Evolutionary conservation across 176 grass and related monocot genomes (phyloP).

Genomic region (Oryza rufipogon): DNA sequence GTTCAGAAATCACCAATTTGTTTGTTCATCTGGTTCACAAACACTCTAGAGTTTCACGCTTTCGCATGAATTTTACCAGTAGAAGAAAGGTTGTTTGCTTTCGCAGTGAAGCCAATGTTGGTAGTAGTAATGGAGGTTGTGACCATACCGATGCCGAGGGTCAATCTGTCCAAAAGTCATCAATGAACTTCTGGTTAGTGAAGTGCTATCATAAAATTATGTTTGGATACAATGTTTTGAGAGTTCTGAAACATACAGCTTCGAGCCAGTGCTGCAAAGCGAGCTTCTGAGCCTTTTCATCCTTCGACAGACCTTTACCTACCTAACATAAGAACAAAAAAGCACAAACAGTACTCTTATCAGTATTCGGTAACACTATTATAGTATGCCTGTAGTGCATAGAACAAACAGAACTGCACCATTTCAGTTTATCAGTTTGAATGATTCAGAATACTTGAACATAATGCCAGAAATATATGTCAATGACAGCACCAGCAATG

Average conservation of each 20-base stretch:
- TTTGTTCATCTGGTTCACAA: constrained; percentile 25
- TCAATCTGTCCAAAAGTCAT: constrained; percentile 70
- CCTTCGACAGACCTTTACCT: constrained; percentile 86
- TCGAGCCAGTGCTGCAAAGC: constrained; percentile 97
- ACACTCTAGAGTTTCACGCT: constrained; percentile 12
- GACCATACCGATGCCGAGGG: constrained; percentile 88
- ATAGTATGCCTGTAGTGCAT: background rate
- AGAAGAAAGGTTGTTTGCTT: constrained; percentile 95
- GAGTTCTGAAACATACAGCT: constrained; percentile 57
- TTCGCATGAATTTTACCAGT: constrained; percentile 59
- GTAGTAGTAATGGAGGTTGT: constrained; percentile 95
- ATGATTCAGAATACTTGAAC: background rate
- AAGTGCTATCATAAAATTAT: background rate
- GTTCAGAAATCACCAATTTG: constrained; percentile 40
- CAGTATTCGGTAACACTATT: constrained; percentile 2
- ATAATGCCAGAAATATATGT: background rate
- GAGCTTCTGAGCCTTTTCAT: constrained; percentile 93
- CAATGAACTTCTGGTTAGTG: background rate
- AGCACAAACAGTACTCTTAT: background rate
- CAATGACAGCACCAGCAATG: background rate
- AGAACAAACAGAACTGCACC: background rate
- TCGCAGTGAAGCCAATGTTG: constrained; percentile 74
- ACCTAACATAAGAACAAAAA: constrained; percentile 56
- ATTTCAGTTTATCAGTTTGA: background rate
- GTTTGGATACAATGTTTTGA: background rate